Base-by-base conservation (phyloP, 1,284 basidiomycete genomes). In the Peniophora sp. region DNA sequence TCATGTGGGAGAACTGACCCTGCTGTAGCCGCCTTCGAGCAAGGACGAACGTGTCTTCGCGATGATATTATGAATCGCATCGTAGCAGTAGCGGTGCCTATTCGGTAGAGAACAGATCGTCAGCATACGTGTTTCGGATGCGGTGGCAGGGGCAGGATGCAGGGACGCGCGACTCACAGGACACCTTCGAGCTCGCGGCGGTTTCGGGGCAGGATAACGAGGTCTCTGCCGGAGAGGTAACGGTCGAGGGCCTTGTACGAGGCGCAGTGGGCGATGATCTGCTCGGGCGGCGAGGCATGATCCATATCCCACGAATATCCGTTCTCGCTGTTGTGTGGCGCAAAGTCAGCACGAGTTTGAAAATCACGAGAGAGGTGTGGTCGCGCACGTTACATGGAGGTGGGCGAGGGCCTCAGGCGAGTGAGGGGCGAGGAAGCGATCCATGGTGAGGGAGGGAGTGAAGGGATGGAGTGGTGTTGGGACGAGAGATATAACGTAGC, bases 51-150 rank as follows among this genome's bases (percentile, higher is more conserved):
- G 79, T 55, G 83, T 81, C 52, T 74, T 74, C 8, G 87, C 72
- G 59, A 90, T 87, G 3, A 78, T 78, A 62, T 89, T 89, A 64
- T 90, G 88, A 52, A 90, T 86, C 9, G 81, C 78, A 56, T 89
- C 87, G 59, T 85, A 81, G 0, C 83, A 77, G 61, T 89, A 89
- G 59, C 87, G 45, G 19, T 48, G 56, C 36, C 58, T 56, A 58
- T 41, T 41, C 8, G 16, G 16, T 5, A 41, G 16, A n/a, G 19
- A 41, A 16, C n/a, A 52, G 23, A 38, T 27, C 38, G 45, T 36
- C 41, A 50, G 32, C 24, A 36, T 11, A 8, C 35, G 36, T 51
- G 46, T 43, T 52, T 19, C 20, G 14, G 24, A 22, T 36, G 32
- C 46, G 49, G 47, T n/a, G 16, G 38, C 19, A 41, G 16, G 38